Evolutionary conservation across 2,329 filamentous ascomycete genomes (phyloP).

Genomic region (Geosmithia flava): DNA sequence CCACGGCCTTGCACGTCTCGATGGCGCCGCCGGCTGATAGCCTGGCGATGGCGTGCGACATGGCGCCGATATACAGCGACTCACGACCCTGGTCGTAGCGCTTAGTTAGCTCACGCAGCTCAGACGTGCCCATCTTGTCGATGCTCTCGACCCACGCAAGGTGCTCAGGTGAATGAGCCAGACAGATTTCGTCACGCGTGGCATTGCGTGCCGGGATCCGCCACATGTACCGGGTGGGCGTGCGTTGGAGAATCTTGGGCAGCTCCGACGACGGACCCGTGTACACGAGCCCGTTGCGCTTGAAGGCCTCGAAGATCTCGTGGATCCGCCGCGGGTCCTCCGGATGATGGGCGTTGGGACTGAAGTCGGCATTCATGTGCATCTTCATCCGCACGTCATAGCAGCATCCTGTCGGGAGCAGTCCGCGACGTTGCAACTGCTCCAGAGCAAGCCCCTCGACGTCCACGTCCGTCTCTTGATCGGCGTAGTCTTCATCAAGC

Average conservation of each 20-base stretch:
- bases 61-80: slow-evolving; percentile 71
- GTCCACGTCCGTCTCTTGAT: slow-evolving; percentile 20
- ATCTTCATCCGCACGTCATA: slow-evolving; percentile 96
- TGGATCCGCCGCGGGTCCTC: slow-evolving; percentile 90
- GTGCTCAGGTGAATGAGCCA: slow-evolving; percentile 68
- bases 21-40: slow-evolving; percentile 88
- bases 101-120: slow-evolving; percentile 56
- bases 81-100: slow-evolving; percentile 52
- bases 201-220: slow-evolving; percentile 71
- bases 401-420: slow-evolving; percentile 63
- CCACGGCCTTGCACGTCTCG: slow-evolving; percentile 88
- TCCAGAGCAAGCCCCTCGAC: slow-evolving; percentile 23
- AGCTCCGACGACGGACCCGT: slow-evolving; percentile 43
- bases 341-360: slow-evolving; percentile 68
- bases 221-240: slow-evolving; percentile 53
- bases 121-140: slow-evolving; percentile 39
- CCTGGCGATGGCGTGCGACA: slow-evolving; percentile 69
- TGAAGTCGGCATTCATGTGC: slow-evolving; percentile 75
- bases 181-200: slow-evolving; percentile 64
- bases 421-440: slow-evolving; percentile 27
- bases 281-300: slow-evolving; percentile 66
- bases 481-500: slow-evolving; percentile 17
- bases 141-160: slow-evolving; percentile 62
- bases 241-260: slow-evolving; percentile 34
- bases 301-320: slow-evolving; percentile 84